Percentiles rank a stretch among this genome's conserved stretches.
Evolutionary conservation across 768 basidiomycete genomes (phyloP).

Genomic region (Naganishia randhawae): DNA sequence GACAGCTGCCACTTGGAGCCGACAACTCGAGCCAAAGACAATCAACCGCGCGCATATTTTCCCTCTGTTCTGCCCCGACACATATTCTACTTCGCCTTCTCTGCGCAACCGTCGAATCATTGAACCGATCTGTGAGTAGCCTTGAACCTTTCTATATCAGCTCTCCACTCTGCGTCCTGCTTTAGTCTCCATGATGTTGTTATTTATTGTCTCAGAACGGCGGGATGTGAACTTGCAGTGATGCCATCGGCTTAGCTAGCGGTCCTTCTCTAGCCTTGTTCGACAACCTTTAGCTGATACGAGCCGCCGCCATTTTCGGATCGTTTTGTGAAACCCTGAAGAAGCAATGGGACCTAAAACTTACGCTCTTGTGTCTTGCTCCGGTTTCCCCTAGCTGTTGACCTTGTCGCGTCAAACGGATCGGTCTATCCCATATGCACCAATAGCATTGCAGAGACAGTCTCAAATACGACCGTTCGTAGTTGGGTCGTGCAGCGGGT

Average conservation of each 20-base stretch:
- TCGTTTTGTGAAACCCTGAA: background rate
- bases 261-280: constrained; percentile 17
- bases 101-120: background rate
- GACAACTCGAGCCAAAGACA: too few species aligned
- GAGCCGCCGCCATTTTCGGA: background rate
- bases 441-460: background rate
- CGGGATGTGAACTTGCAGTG: constrained; percentile 5
- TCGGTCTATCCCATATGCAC: background rate
- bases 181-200: constrained; percentile 27
- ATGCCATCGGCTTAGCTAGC: constrained; percentile 2
- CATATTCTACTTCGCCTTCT: background rate
- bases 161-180: background rate
- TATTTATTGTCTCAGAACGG: constrained; percentile 36
- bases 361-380: background rate
- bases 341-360: background rate
- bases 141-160: background rate
- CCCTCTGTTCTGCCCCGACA: background rate
- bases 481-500: background rate
- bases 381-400: background rate
- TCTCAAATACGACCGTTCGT: background rate
- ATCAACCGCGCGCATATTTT: too few species aligned
- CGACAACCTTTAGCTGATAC: constrained; percentile 32
- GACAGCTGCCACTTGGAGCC: too few species aligned
- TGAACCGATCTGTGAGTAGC: background rate
- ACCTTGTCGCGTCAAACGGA: background rate